Evolutionary conservation across 495 filamentous ascomycete genomes (phyloP), one percentile per base, ranked within the genome.

Genomic region (Podospora comata): DNA sequence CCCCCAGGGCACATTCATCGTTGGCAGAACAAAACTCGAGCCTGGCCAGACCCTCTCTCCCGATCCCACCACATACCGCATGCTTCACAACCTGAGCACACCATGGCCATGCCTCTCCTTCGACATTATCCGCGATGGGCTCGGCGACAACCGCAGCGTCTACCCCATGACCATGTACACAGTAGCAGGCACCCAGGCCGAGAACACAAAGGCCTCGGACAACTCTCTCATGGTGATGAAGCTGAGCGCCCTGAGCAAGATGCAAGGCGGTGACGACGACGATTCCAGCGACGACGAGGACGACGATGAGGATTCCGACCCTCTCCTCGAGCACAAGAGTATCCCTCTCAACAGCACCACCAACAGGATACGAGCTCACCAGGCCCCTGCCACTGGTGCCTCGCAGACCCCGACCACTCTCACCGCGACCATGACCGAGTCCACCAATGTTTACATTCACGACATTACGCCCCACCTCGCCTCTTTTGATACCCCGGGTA

Each of bases 51-150:
- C 92, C 9, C 85, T 99, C 30, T 86, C 92, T 13, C 94, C 95
- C 16, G 95, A 99, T 78, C 82, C 90, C 53, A 92, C 90, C 6
- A 93, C 95, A 2, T 99, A 99, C 80, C 88, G 97, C 73, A 95
- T 99, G 93, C 88, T 98, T 39, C 95, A 99, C 82, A 91, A 88
- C 58, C 84, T 98, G 58, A 94, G 89, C 77, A 90, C 93, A 18
- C 91, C 92, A 0, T 99, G 95, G 95, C 95, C 95, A 5, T 99
- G 95, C 72, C 86, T 99, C 9, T 97, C 94, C 13, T 96, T 97
- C 78, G 94, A 97, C 74, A 92, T 98, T 70, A 79, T 99, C 32
- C 89, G 84, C 74, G 95, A 99, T 79, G 81, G 84, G n/a, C 82
- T 99, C 23, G 95, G 95, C 48, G 91, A 96, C 73, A 90, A 93